Conservation (phyloP, 2,329 filamentous ascomycete species). For the Scopulariopsis brevicaulis region DNA sequence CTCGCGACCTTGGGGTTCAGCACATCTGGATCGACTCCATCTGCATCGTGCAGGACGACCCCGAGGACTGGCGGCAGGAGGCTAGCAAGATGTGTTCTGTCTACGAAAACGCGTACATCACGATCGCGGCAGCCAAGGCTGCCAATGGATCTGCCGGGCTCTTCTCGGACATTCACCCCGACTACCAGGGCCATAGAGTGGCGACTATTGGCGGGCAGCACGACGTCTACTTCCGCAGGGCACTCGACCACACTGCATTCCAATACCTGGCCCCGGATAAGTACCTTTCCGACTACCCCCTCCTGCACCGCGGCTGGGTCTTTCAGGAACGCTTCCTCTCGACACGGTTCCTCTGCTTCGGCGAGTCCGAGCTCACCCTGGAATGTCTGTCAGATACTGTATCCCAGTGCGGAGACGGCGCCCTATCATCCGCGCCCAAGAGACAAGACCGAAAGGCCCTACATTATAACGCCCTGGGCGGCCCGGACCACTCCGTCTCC, state of each 20-base stretch:
- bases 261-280: background rate
- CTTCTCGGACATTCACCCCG: too few relatives aligned
- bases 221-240: too few relatives aligned
- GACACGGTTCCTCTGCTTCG: background rate
- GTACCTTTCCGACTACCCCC: background rate
- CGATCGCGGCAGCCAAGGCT: background rate
- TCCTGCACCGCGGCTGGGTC: background rate
- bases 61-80: background rate
- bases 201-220: too few relatives aligned
- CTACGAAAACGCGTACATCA: background rate
- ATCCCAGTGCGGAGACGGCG: background rate
- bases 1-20: background rate
- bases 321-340: background rate
- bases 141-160: too few relatives aligned
- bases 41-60: background rate
- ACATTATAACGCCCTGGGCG: too few relatives aligned
- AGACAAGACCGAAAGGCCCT: background rate
- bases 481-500: too few relatives aligned
- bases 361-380: background rate
- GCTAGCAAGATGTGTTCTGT: background rate
- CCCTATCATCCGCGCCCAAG: background rate
- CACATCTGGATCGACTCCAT: background rate
- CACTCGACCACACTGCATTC: background rate
- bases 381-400: background rate
- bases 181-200: too few relatives aligned